Conservation (phyloP, 768 basidiomycete species). For the Boletus sp. region DNA sequence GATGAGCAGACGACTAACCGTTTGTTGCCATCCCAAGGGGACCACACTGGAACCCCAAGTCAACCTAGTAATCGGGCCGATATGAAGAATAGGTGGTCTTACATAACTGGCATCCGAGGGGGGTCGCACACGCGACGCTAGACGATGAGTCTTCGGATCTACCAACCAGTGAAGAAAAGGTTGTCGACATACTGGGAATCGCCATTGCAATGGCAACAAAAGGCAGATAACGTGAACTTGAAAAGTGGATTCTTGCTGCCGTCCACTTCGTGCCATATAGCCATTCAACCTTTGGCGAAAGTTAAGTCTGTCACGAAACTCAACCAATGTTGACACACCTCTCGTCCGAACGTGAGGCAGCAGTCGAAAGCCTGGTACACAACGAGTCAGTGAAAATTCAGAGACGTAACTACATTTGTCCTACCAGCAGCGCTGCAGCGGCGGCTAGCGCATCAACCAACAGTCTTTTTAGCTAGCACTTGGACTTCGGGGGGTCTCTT, state of each 20-base stretch:
- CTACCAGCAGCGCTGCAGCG: conserved; percentile 13
- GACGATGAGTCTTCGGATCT: neutral
- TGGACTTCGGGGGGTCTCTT: neutral
- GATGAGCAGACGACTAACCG: neutral
- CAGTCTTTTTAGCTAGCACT: neutral
- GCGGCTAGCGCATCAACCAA: conserved; percentile 5
- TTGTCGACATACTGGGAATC: conserved; percentile 5
- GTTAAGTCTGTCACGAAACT: neutral
- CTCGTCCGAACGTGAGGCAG: conserved; percentile 14
- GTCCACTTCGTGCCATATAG: conserved; percentile 18
- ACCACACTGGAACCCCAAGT: conserved; percentile 10
- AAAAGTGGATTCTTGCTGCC: conserved; percentile 17
- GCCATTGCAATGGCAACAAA: conserved; percentile 15
- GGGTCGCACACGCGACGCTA: conserved; percentile 4
- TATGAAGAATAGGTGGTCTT: neutral
- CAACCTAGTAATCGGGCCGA: neutral
- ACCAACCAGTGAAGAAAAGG: neutral
- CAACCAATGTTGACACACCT: neutral
- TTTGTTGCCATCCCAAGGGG: conserved; percentile 8
- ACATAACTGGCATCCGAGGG: conserved; percentile 9
- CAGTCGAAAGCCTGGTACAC: conserved; percentile 14
- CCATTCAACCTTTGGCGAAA: conserved; percentile 16
- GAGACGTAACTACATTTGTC: neutral
- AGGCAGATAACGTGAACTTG: conserved; percentile 22
- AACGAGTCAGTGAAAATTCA: neutral